These are phyloP conservation scores for Omphalotus olearius DNA, from an alignment of 1,284 basidiomycete species.

Conservation along the genomic window DNA sequence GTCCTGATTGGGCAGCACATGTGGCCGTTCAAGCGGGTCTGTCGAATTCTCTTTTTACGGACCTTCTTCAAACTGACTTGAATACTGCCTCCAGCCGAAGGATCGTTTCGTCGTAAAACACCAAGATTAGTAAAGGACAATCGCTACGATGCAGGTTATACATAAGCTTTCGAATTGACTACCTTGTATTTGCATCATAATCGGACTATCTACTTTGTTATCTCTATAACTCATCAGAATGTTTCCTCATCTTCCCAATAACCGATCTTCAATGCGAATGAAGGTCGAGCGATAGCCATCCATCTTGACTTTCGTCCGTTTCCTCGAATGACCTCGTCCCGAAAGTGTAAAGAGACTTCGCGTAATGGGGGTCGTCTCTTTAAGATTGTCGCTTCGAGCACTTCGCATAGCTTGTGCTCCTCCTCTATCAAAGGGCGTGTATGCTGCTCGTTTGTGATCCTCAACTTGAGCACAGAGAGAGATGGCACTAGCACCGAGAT, in stretches of 20 bases:
- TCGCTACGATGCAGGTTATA: slow-evolving; percentile 7
- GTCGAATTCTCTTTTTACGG: slow-evolving; percentile 16
- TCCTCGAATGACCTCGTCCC: background rate
- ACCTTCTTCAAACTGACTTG: slow-evolving; percentile 18
- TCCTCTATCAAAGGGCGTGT: slow-evolving; percentile 25
- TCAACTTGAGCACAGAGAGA: slow-evolving; percentile 30
- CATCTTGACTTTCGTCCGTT: background rate
- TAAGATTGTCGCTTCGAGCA: slow-evolving; percentile 19
- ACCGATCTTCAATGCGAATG: slow-evolving; percentile 1
- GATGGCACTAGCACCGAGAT: slow-evolving; percentile 26
- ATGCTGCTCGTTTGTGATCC: slow-evolving; percentile 31
- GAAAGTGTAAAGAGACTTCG: slow-evolving; percentile 19
- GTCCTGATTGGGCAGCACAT: slow-evolving; percentile 19
- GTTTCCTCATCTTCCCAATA: slow-evolving; percentile 8
- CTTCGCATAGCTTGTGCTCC: slow-evolving; percentile 27
- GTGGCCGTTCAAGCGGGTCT: slow-evolving; percentile 21
- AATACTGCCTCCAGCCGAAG: slow-evolving; percentile 37
- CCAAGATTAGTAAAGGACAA: slow-evolving; percentile 33
- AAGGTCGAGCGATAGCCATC: background rate
- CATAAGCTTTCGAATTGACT: slow-evolving; percentile 3
- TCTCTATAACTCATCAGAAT: background rate
- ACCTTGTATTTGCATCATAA: background rate
- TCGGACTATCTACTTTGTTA: background rate
- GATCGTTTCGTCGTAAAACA: slow-evolving; percentile 48
- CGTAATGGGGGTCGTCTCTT: slow-evolving; percentile 9